A percentile compares a stretch with the other conserved stretches of the same genome.
Conservation (phyloP, 306 rosid species). For the Psophocarpus tetragonolobus region DNA sequence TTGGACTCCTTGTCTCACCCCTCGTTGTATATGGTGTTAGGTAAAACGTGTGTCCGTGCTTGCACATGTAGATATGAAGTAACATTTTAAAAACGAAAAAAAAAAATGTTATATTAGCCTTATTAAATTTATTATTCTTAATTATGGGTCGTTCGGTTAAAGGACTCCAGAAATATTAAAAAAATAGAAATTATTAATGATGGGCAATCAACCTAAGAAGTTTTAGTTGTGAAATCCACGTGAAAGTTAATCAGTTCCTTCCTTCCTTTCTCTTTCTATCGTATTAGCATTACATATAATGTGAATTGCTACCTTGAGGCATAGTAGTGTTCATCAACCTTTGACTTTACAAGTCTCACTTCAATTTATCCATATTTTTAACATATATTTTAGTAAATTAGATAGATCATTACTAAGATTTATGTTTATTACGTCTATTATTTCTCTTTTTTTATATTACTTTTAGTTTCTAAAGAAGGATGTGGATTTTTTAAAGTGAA, state of each 20-base stretch:
- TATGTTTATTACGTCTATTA: too few species aligned
- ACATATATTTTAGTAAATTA: too few species aligned
- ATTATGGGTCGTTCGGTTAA: neutral
- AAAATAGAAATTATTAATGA: conserved; percentile 3
- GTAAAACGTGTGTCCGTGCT: conserved; percentile 37
- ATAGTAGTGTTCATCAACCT: neutral
- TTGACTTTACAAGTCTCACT: neutral
- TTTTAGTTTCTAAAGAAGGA: too few species aligned
- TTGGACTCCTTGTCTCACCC: conserved; percentile 25
- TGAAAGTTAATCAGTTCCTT: neutral
- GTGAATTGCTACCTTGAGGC: neutral
- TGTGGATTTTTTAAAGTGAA: too few species aligned
- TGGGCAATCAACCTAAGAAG: neutral
- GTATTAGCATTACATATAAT: neutral
- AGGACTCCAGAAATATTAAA: neutral
- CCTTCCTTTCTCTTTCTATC: neutral
- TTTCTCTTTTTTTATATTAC: too few species aligned
- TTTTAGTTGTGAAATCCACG: conserved; percentile 1
- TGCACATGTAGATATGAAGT: conserved; percentile 32
- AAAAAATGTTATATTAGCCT: neutral
- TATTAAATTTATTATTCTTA: neutral
- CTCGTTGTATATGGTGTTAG: conserved; percentile 18
- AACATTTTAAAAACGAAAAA: neutral
- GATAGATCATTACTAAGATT: too few species aligned
- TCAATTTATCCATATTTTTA: neutral